Conservation (phyloP, 2,329 filamentous ascomycete species). For the Torrubiellomyces zombiae region DNA sequence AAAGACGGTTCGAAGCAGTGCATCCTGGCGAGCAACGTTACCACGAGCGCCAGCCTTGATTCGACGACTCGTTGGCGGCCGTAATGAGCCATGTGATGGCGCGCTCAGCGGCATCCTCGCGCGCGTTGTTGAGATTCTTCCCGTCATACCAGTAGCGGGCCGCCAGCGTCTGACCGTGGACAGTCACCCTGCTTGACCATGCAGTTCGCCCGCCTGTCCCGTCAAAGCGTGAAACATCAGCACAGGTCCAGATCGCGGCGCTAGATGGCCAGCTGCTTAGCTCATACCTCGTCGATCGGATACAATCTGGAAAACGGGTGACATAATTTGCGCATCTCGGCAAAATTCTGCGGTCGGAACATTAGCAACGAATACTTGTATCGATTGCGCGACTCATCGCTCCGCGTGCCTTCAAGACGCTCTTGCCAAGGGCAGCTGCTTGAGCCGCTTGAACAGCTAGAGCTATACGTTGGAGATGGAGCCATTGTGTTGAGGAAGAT, state of each 20-base stretch:
- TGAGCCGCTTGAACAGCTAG: constrained; percentile 7
- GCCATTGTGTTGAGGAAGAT: constrained; percentile 9
- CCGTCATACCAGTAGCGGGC: constrained; percentile 88
- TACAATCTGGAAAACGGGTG: constrained; percentile 51
- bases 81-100: constrained; percentile 43
- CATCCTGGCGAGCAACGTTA: too few species aligned
- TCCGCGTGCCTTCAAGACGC: constrained; percentile 34
- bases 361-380: too few species aligned
- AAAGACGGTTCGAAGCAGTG: too few species aligned
- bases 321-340: constrained; percentile 30
- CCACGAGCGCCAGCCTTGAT: constrained; percentile 10
- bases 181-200: constrained; percentile 70
- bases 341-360: constrained; percentile 43
- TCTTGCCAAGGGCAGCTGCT: constrained; percentile 32
- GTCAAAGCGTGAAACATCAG: constrained; percentile 2
- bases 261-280: too few species aligned
- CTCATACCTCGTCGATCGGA: constrained; percentile 57
- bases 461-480: constrained; percentile 11
- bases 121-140: constrained; percentile 71
- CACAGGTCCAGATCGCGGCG: constrained; percentile 1
- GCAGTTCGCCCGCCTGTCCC: constrained; percentile 66
- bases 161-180: constrained; percentile 46
- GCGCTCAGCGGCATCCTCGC: constrained; percentile 79
- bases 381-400: too few species aligned
- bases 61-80: constrained; percentile 13